phyloP scores from a whole-genome alignment of 139 green algal genomes.

The Chlorokybus atmophyticus region DNA sequence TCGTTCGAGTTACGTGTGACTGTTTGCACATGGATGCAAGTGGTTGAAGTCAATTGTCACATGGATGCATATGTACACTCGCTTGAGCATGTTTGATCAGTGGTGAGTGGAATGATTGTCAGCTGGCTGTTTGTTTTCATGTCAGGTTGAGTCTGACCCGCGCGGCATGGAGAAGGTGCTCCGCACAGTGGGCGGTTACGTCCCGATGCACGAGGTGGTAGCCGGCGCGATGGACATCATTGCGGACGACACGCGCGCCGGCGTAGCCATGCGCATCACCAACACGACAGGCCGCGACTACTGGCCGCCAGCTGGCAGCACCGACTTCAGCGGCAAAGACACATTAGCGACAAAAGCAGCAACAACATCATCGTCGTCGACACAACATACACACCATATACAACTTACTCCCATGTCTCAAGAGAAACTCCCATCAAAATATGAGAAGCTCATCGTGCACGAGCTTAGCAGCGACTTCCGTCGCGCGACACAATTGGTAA shows the following conservation, averaged over 20 bases:
- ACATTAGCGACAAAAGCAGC: not conserved
- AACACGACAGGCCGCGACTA: conserved; percentile 5
- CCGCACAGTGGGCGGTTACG: conserved; percentile 11
- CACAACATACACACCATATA: too few species aligned
- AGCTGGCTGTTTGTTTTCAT: too few species aligned
- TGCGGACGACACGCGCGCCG: conserved; percentile 1
- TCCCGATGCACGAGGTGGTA: conserved; percentile 13
- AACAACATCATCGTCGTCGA: too few species aligned
- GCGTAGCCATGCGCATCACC: conserved; percentile 12
- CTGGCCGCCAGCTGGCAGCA: conserved; percentile 6
- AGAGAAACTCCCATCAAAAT: too few species aligned
- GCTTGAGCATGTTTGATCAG: too few species aligned
- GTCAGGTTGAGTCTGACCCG: not conserved
- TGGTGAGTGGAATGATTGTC: too few species aligned
- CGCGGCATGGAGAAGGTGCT: not conserved
- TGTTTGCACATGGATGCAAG: too few species aligned
- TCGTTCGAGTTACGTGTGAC: too few species aligned
- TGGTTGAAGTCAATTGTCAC: too few species aligned
- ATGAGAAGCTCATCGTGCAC: too few species aligned
- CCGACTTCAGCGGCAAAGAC: not conserved
- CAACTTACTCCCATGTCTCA: too few species aligned
- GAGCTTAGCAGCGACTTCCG: conserved; percentile 15
- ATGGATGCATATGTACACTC: too few species aligned
- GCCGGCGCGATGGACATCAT: conserved; percentile 10
- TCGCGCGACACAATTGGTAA: conserved; percentile 6